Evolutionary conservation across 2,329 filamentous ascomycete species (phyloP).

Genomic region (Phoma sp.): DNA sequence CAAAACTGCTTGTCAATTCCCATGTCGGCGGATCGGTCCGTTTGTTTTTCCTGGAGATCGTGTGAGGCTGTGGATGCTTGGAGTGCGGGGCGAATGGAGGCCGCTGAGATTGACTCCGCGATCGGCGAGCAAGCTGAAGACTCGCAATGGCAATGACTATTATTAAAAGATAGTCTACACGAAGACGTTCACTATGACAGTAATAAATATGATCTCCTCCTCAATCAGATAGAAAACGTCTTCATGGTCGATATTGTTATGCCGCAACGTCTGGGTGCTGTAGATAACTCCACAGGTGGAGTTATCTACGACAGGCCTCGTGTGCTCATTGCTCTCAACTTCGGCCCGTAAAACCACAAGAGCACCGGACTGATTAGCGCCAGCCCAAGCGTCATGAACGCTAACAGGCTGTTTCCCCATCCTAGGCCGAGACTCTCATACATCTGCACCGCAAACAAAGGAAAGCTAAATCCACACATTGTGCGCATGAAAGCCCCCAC

Average conservation of each 20-base stretch:
- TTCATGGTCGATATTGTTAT: too few relatives aligned
- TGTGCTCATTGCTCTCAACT: conserved; percentile 33
- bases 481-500: conserved; percentile 64
- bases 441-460: conserved; percentile 63
- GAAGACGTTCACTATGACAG: too few relatives aligned
- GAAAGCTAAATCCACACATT: conserved; percentile 62
- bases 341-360: conserved; percentile 51
- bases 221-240: too few relatives aligned
- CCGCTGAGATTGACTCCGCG: not conserved
- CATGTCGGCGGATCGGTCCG: conserved; percentile 10
- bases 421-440: conserved; percentile 64
- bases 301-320: conserved; percentile 17
- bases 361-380: conserved; percentile 57
- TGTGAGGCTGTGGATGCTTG: conserved; percentile 8
- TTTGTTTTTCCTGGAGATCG: conserved; percentile 3
- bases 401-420: conserved; percentile 63
- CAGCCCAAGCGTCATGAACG: conserved; percentile 55
- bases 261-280: too few relatives aligned
- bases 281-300: not conserved
- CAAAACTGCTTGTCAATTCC: conserved; percentile 1
- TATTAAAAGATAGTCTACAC: too few relatives aligned
- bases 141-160: not conserved
- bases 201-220: too few relatives aligned
- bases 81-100: conserved; percentile 1
- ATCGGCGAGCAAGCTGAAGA: not conserved